Conservation (phyloP, 805 yeast genomes). For the Teunomyces atbi region DNA sequence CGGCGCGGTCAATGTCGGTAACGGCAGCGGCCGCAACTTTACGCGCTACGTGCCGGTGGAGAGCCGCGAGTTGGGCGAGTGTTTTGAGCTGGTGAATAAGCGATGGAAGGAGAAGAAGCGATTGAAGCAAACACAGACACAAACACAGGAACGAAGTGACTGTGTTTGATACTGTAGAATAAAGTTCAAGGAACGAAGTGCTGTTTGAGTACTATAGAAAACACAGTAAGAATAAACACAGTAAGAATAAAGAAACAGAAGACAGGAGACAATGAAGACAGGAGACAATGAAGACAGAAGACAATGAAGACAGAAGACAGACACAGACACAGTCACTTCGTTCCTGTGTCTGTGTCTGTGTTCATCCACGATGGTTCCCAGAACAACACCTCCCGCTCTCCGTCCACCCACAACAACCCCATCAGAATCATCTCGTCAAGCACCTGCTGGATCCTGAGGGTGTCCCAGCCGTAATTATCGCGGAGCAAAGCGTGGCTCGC, state of each 20-base stretch:
- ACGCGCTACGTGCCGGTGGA: conserved; percentile 56
- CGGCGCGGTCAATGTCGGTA: conserved; percentile 62
- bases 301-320: no score
- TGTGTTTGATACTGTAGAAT: no score
- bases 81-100: conserved; percentile 68
- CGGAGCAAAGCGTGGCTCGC: conserved; percentile 60
- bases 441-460: conserved; percentile 56
- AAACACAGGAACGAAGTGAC: not conserved
- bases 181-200: no score
- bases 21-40: conserved; percentile 68
- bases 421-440: conserved; percentile 76
- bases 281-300: no score
- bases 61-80: conserved; percentile 56
- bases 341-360: not conserved
- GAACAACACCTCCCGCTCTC: conserved; percentile 43
- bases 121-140: conserved; percentile 2
- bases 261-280: no score
- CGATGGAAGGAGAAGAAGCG: conserved; percentile 49
- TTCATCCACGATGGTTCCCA: conserved; percentile 78
- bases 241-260: no score
- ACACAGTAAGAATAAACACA: no score
- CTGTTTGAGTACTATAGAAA: no score
- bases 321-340: not conserved
- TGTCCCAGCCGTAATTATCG: conserved; percentile 79
- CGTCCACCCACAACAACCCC: conserved; percentile 87